Percentiles rank a stretch among this genome's conserved stretches.
phyloP scores from a whole-genome alignment of 441 rosid species.

The Rhodomyrtus psidioides region DNA sequence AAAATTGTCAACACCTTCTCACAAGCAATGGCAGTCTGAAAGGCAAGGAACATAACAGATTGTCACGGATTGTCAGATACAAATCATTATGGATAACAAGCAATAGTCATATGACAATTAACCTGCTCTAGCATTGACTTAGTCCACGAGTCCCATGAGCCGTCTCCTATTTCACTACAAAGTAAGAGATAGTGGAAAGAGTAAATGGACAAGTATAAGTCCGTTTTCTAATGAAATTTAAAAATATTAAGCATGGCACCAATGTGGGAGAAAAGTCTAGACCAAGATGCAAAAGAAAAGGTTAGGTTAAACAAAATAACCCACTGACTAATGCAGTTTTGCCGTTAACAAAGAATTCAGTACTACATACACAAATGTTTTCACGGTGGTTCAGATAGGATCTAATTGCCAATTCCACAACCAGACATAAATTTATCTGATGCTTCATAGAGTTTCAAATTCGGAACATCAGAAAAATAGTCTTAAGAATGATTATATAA shows the following conservation, averaged over 20 bases:
- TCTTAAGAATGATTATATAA: background rate
- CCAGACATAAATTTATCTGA: background rate
- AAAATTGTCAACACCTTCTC: conserved; percentile 49
- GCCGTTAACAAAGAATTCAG: background rate
- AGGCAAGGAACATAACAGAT: conserved; percentile 8
- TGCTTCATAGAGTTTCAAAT: background rate
- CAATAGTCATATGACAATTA: background rate
- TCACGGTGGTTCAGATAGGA: background rate
- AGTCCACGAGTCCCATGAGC: conserved; percentile 92
- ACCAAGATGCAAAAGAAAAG: background rate
- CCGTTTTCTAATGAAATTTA: background rate
- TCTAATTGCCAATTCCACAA: background rate
- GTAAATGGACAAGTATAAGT: background rate
- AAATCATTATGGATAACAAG: background rate
- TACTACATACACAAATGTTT: background rate
- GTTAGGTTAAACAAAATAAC: background rate
- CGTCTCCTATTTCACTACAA: conserved; percentile 77
- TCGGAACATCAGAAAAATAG: background rate
- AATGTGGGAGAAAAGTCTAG: background rate
- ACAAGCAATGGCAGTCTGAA: conserved; percentile 72
- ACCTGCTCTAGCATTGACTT: conserved; percentile 77
- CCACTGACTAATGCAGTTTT: background rate
- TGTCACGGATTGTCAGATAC: background rate
- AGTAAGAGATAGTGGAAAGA: background rate
- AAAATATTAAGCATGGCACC: background rate